Conservation (phyloP, 148 eudicot genomes). For the Vaccinium macrocarpon region DNA sequence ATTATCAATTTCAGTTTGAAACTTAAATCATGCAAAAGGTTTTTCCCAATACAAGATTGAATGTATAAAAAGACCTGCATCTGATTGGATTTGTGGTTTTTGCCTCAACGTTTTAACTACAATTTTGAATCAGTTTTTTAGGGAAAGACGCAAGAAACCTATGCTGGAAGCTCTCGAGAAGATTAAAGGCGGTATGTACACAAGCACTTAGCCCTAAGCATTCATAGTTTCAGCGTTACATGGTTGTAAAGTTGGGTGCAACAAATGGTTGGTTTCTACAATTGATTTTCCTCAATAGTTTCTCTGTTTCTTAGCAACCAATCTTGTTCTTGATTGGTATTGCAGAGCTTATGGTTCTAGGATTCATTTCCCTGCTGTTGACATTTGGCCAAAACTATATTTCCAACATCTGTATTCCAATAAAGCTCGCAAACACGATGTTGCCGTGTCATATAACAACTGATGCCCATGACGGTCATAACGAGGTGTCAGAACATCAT, state of each 20-base stretch:
- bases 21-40: background rate
- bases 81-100: background rate
- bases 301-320: background rate
- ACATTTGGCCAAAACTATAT: slow-evolving; percentile 81
- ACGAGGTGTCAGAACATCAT: slow-evolving; percentile 29
- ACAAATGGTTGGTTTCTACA: background rate
- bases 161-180: slow-evolving; percentile 80
- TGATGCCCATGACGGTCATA: background rate
- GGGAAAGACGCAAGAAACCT: slow-evolving; percentile 47
- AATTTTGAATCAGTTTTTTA: slow-evolving; percentile 41
- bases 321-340: slow-evolving; percentile 1
- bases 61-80: background rate
- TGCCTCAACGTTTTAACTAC: background rate
- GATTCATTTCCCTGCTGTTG: slow-evolving; percentile 80
- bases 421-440: slow-evolving; percentile 46
- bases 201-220: background rate
- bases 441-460: slow-evolving; percentile 50
- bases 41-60: background rate
- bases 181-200: slow-evolving; percentile 64
- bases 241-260: background rate
- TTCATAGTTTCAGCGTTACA: background rate
- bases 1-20: background rate
- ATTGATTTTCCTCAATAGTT: background rate
- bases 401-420: slow-evolving; percentile 53
- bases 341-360: slow-evolving; percentile 93